Base-by-base conservation (phyloP, 441 rosid species). In the Hypseocharis bilobata region DNA sequence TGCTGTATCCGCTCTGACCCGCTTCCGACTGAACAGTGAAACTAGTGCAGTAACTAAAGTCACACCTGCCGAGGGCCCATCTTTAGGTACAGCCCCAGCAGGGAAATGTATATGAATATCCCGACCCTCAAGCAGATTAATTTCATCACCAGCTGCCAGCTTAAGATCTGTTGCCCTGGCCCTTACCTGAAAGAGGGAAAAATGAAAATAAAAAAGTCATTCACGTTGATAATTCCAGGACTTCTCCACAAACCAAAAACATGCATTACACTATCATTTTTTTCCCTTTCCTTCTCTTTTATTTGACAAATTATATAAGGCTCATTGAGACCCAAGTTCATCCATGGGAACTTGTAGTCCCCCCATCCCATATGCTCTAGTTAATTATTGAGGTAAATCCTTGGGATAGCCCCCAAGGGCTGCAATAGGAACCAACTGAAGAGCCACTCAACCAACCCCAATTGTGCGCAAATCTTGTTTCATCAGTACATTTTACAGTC, bases 31-130 rank as follows among this genome's bases (percentile, higher is more conserved):
- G 68, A 93, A 88, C 36, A 93, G 72, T 19, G 99, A 93, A 76
- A 93, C 96, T 66, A 93, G 83, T 45, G 97, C 95, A 0, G 99
- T 91, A 55, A 93, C 99, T 49, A 93, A 81, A 67, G 99, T 93
- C 79, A 93, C 91, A 59, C 99, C 99, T 10, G 99, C 99, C 57
- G 99, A 93, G 32, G 99, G 99, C 19, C 97, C 99, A 52, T 93
- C 99, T 81, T 93, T 93, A 6, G 96, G 99, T 61, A 88, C 85
- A 47, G 99, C 99, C 71, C 99, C 99, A 42, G 97, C 90, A 40
- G 99, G 99, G 73, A 93, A 93, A 81, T 93, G 99, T 77, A 93
- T 86, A 78, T 93, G 99, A 75, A 93, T 65, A 79, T 91, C 99
- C 74, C 88, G 79, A 55, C 95, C 97, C 76, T 85, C 88, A 56